These are phyloP conservation scores for Rhizopogon vulgaris DNA, from an alignment of 768 basidiomycete species.

Conservation along the genomic window DNA sequence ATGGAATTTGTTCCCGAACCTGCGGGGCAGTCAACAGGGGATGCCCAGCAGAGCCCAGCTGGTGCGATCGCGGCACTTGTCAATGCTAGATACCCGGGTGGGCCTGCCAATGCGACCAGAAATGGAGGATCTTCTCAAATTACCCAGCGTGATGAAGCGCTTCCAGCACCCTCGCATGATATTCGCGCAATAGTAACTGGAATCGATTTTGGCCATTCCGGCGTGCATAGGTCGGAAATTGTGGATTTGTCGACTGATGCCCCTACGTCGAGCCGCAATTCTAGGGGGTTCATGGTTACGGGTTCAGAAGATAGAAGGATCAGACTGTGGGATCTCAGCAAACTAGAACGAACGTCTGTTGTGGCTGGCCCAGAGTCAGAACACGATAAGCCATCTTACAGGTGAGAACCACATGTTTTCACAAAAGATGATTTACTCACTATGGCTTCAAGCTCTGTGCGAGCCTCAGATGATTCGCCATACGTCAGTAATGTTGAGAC, in stretches of 20 bases:
- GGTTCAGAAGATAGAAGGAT: slow-evolving; percentile 90
- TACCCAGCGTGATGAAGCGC: slow-evolving; percentile 25
- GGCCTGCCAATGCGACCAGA: slow-evolving; percentile 17
- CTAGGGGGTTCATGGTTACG: slow-evolving; percentile 71
- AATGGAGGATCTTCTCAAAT: slow-evolving; percentile 28
- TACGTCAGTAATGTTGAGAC: slow-evolving; percentile 53
- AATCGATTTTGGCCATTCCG: slow-evolving; percentile 66
- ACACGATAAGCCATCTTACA: slow-evolving; percentile 69
- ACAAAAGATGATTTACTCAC: not conserved
- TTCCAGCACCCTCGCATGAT: slow-evolving; percentile 52
- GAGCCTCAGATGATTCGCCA: slow-evolving; percentile 35
- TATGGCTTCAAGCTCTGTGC: slow-evolving; percentile 21
- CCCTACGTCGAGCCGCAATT: slow-evolving; percentile 31
- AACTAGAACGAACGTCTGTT: slow-evolving; percentile 66
- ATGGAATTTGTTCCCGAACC: slow-evolving; percentile 50
- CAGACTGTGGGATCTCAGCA: slow-evolving; percentile 81
- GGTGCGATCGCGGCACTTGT: slow-evolving; percentile 76
- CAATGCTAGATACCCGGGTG: slow-evolving; percentile 50
- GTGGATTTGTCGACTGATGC: slow-evolving; percentile 37
- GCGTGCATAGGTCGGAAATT: slow-evolving; percentile 46
- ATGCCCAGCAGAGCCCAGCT: slow-evolving; percentile 60
- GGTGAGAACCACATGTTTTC: slow-evolving; percentile 34
- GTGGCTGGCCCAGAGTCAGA: slow-evolving; percentile 78
- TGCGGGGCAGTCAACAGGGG: slow-evolving; percentile 42
- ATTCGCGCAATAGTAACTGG: slow-evolving; percentile 68